Evolutionary conservation across 495 filamentous ascomycete species (phyloP), one percentile per base, ranked within the genome.

Genomic region (Penicillium cosmopolitanum): DNA sequence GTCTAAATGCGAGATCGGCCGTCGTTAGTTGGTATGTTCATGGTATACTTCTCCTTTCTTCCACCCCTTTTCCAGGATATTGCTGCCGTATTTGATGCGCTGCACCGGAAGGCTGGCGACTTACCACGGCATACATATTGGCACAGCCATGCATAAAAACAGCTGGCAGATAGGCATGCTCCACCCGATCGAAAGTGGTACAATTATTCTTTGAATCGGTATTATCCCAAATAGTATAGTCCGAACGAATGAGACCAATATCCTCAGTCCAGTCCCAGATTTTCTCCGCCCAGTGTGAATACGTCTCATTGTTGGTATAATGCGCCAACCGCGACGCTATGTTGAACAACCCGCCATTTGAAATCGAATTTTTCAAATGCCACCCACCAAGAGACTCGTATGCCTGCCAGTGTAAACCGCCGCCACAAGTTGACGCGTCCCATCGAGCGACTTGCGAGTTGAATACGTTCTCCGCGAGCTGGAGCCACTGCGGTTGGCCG

Each of bases 321-420:
- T 80, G 80, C 0, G 89, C 89, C 53, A 96, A 74, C 8, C 93
- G 82, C 1, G 91, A 85, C 3, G 86, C 89, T 44, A 96, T 73
- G 59, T 96, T 87, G 72, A 95, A 90, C 73, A 94, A 91, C 55
- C 87, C 84, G 3, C 87, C 91, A 53, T 92, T 95, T 5, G 89
- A 89, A 57, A 89, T 90, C 21, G 90, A 79, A 70, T 91, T 93
- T 73, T 93, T 89, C 77, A 93, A 93, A 54, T 87, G 80, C 57
- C 89, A 95, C 0, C 93, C 92, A 51, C 82, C 85, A 62, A 94
- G 92, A 55, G 81, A 88, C 1, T 83, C 81, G 69, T 88, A 91
- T 56, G 96, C 92, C 74, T 96, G 92, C 93, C 93, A 96, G n/a
- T 83, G 73, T 42, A 97, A 69, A 3, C 91, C 91, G 33, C 91